Percentiles rank a stretch among this genome's conserved stretches.
Evolutionary conservation across 306 rosid genomes (phyloP).

Genomic region (Medicago lupulina): DNA sequence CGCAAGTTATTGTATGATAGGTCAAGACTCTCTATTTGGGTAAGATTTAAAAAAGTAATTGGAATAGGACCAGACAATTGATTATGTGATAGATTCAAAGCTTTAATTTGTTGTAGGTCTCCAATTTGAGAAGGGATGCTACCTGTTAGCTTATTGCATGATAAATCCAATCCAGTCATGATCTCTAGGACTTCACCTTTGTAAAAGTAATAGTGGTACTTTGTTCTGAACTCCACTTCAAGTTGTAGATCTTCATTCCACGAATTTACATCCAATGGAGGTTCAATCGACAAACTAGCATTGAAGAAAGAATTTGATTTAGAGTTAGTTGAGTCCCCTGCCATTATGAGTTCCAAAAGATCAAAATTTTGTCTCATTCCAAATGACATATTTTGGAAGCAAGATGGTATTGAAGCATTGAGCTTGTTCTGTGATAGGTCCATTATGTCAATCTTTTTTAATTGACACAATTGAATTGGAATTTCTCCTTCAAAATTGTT

Average conservation of each 20-base stretch:
- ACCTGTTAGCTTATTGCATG: background rate
- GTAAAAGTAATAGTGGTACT: background rate
- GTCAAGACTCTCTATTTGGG: background rate
- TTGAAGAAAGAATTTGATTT: no score
- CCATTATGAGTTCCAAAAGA: no score
- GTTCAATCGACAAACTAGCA: no score
- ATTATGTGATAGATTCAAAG: background rate
- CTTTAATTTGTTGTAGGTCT: background rate
- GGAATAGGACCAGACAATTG: background rate
- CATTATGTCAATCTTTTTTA: no score
- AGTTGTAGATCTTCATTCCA: background rate
- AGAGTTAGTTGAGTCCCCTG: no score
- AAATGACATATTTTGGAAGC: no score
- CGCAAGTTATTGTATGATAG: background rate
- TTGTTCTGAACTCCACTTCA: constrained; percentile 10
- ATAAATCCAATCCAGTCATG: constrained; percentile 12
- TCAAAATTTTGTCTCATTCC: no score
- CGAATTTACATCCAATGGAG: no score
- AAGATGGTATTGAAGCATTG: no score
- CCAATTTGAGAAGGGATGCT: background rate
- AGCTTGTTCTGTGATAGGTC: no score
- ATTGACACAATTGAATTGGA: no score
- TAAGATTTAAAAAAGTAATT: background rate
- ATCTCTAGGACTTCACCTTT: background rate
- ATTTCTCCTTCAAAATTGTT: no score